Percentiles rank a stretch among this genome's conserved stretches.
These are phyloP conservation scores for Lentinula lateritia DNA, from an alignment of 768 basidiomycete species.

Conservation along the genomic window DNA sequence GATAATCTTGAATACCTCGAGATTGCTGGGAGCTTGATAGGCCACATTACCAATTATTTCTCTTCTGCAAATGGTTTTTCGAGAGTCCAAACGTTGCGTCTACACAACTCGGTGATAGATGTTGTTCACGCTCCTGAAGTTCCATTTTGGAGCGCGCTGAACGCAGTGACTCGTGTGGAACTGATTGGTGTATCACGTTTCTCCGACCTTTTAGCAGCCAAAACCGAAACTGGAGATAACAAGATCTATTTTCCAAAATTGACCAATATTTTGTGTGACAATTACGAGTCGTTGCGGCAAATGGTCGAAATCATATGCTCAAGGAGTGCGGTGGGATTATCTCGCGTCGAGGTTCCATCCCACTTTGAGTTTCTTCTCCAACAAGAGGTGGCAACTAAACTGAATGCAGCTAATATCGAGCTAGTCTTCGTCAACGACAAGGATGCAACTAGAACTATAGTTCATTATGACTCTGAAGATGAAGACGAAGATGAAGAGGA, in stretches of 20 bases:
- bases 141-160: slow-evolving; percentile 10
- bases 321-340: neutral
- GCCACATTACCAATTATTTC: neutral
- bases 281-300: neutral
- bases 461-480: slow-evolving; percentile 4
- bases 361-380: neutral
- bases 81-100: slow-evolving; percentile 6
- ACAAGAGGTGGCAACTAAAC: neutral
- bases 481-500: slow-evolving; percentile 4
- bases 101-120: slow-evolving; percentile 5
- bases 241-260: neutral
- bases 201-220: neutral
- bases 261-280: neutral
- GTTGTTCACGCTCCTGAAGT: neutral
- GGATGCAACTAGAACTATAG: neutral
- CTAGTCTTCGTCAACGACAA: neutral
- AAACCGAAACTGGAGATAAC: neutral
- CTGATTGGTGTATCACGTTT: neutral
- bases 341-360: neutral
- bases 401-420: neutral
- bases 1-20: slow-evolving; percentile 28
- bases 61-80: neutral
- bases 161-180: slow-evolving; percentile 9
- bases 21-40: slow-evolving; percentile 7
- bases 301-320: neutral